A percentile compares a stretch with the other conserved stretches of the same genome.
Conservation (phyloP, 306 rosid genomes). For the Bauhinia variegata region DNA sequence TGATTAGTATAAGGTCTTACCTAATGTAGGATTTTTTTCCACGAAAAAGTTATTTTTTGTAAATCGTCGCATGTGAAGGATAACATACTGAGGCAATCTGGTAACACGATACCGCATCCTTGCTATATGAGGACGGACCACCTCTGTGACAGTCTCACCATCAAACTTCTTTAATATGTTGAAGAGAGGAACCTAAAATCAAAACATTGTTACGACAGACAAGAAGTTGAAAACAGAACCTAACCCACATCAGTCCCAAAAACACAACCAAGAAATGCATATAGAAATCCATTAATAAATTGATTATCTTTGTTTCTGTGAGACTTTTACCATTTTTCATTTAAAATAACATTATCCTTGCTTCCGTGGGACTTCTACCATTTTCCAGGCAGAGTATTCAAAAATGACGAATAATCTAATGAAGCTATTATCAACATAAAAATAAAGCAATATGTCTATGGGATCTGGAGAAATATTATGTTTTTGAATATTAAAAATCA, state of each 20-base stretch:
- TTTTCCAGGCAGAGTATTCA: neutral
- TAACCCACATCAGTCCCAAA: slow-evolving; percentile 4
- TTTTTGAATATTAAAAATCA: no score
- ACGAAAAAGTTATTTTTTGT: slow-evolving; percentile 96
- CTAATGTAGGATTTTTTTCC: slow-evolving; percentile 96
- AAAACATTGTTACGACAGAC: neutral
- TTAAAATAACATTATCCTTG: neutral
- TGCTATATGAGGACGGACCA: slow-evolving; percentile 88
- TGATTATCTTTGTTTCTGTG: neutral
- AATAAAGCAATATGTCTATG: neutral
- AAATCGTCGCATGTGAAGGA: slow-evolving; percentile 92
- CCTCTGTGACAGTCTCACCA: slow-evolving; percentile 89
- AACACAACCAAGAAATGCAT: slow-evolving; percentile 9
- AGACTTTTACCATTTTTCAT: neutral
- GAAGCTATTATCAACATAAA: neutral
- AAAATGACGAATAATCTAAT: neutral
- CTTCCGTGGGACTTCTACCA: slow-evolving; percentile 9
- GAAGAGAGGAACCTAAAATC: slow-evolving; percentile 84
- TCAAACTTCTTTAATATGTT: slow-evolving; percentile 96
- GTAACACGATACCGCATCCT: slow-evolving; percentile 92
- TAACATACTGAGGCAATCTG: slow-evolving; percentile 77
- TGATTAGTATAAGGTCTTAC: slow-evolving; percentile 41
- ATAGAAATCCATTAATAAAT: slow-evolving; percentile 2
- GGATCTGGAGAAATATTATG: neutral
- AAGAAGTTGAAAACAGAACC: slow-evolving; percentile 50